Evolutionary conservation across 192 early-diverging fungal species (phyloP).

Genomic region (Funneliformis mosseae): DNA sequence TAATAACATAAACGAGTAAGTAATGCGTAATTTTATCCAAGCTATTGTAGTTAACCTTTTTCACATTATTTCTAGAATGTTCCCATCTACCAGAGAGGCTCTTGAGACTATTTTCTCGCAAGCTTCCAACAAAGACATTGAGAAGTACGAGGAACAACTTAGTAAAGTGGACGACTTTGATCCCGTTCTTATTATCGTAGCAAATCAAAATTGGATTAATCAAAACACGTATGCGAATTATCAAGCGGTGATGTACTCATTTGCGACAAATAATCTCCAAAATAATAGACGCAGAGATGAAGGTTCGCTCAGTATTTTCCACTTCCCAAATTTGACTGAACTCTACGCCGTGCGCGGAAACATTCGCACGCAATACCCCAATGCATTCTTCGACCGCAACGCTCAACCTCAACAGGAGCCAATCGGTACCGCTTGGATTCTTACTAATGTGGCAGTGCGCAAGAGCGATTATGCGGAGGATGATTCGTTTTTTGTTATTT

Average conservation of each 20-base stretch:
- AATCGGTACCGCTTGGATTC: too few relatives aligned
- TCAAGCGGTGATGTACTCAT: background rate
- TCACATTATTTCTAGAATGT: slow-evolving; percentile 28
- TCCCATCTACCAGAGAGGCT: background rate
- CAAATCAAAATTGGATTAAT: slow-evolving; percentile 23
- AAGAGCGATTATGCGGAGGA: too few relatives aligned
- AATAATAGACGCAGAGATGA: slow-evolving; percentile 24
- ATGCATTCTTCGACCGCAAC: too few relatives aligned
- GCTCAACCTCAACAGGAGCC: too few relatives aligned
- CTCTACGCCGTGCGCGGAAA: background rate
- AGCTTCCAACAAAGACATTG: slow-evolving; percentile 22
- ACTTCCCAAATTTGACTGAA: background rate
- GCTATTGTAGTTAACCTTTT: slow-evolving; percentile 20
- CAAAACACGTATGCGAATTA: background rate
- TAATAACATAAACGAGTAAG: background rate
- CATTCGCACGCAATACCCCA: too few relatives aligned
- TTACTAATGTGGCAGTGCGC: too few relatives aligned
- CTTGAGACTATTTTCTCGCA: slow-evolving; percentile 9
- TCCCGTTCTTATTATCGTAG: slow-evolving; percentile 9
- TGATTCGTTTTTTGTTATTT: too few relatives aligned
- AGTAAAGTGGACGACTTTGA: slow-evolving; percentile 8
- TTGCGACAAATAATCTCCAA: slow-evolving; percentile 14
- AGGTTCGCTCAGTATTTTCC: slow-evolving; percentile 8
- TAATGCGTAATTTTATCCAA: slow-evolving; percentile 24
- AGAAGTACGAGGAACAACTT: slow-evolving; percentile 10